Conservation (phyloP, 2,329 filamentous ascomycete genomes). For the Nothophoma quercina region DNA sequence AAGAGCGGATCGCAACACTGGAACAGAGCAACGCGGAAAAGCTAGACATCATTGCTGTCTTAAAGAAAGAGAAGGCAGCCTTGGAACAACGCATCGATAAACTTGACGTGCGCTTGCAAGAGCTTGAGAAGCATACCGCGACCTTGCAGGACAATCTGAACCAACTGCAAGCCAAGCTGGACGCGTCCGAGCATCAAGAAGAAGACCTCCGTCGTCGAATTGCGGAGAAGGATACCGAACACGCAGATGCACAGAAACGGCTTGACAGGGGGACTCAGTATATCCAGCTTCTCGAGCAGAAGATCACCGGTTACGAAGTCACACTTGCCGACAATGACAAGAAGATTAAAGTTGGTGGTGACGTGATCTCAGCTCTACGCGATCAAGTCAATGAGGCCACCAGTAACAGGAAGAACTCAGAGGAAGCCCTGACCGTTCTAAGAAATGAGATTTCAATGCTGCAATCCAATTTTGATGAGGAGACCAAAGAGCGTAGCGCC, state of each 20-base stretch:
- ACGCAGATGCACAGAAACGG: slow-evolving; percentile 23
- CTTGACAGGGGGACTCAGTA: slow-evolving; percentile 33
- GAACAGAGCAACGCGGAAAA: slow-evolving; percentile 26
- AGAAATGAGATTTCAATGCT: slow-evolving; percentile 27
- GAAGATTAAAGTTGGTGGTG: slow-evolving; percentile 31
- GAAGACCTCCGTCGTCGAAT: slow-evolving; percentile 32
- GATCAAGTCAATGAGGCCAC: slow-evolving; percentile 35
- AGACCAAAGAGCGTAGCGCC: slow-evolving; percentile 22
- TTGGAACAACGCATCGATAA: slow-evolving; percentile 32
- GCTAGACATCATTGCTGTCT: slow-evolving; percentile 26
- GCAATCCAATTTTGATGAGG: slow-evolving; percentile 21
- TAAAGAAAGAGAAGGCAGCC: slow-evolving; percentile 34
- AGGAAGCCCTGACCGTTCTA: slow-evolving; percentile 32
- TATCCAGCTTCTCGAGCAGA: slow-evolving; percentile 32
- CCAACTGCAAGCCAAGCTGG: slow-evolving; percentile 28
- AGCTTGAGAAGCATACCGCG: slow-evolving; percentile 33
- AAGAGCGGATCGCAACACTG: slow-evolving; percentile 36
- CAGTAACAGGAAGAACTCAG: slow-evolving; percentile 26
- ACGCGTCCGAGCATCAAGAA: slow-evolving; percentile 32
- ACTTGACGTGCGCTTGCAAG: slow-evolving; percentile 25
- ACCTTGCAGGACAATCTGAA: slow-evolving; percentile 32
- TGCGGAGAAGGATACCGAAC: slow-evolving; percentile 28
- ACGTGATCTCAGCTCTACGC: slow-evolving; percentile 33
- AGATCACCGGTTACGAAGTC: slow-evolving; percentile 30
- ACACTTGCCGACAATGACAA: slow-evolving; percentile 34